Percentiles rank a stretch among this genome's conserved stretches.
Conservation (phyloP, 2,329 filamentous ascomycete species). For the Alternaria gaisen region DNA sequence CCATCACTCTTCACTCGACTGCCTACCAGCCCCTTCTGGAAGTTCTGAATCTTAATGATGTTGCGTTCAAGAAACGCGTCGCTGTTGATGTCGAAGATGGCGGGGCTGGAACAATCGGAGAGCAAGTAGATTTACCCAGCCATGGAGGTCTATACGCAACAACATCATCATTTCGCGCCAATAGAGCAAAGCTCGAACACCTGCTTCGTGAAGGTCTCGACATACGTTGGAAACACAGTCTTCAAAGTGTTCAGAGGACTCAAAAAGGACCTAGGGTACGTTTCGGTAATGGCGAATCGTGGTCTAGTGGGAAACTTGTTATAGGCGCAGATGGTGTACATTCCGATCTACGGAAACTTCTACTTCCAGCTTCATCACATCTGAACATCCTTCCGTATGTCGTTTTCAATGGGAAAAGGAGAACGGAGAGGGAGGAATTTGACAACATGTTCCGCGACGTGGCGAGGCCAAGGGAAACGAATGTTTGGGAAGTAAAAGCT, state of each 20-base stretch:
- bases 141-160: constrained; percentile 6
- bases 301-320: constrained; percentile 25
- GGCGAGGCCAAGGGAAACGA: constrained; percentile 11
- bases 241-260: constrained; percentile 24
- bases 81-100: constrained; percentile 43
- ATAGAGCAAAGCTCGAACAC: constrained; percentile 48
- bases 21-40: constrained; percentile 46
- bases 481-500: constrained; percentile 33
- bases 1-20: constrained; percentile 50
- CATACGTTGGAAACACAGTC: constrained; percentile 40
- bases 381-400: constrained; percentile 50
- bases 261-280: constrained; percentile 2
- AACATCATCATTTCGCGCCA: constrained; percentile 41
- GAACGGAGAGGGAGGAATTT: constrained; percentile 33
- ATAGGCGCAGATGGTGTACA: constrained; percentile 53
- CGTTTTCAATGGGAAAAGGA: constrained; percentile 43
- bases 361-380: constrained; percentile 30
- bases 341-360: constrained; percentile 41
- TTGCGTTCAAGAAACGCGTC: constrained; percentile 39
- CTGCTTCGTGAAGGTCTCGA: constrained; percentile 49
- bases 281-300: constrained; percentile 23
- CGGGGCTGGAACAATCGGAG: constrained; percentile 32
- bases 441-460: constrained; percentile 20
- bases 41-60: constrained; percentile 43
- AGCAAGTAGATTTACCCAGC: constrained; percentile 14